Percentiles rank a stretch among this genome's conserved stretches.
Evolutionary conservation across 1,284 basidiomycete species (phyloP).

Genomic region (Singerocomus inundabilis): DNA sequence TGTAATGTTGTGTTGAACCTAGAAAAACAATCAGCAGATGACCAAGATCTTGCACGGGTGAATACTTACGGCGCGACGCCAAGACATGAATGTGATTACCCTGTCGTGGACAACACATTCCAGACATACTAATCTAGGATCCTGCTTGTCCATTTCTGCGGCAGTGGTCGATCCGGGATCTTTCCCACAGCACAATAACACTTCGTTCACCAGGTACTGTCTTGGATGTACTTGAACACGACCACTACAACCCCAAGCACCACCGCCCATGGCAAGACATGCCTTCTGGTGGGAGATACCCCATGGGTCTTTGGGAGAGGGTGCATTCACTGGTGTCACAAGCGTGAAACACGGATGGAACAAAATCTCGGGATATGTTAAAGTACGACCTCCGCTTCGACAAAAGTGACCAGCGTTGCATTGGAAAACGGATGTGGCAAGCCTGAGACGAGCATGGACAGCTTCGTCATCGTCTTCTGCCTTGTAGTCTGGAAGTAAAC

Average conservation of each 20-base stretch:
- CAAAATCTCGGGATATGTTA: constrained; percentile 30
- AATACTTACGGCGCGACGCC: constrained; percentile 25
- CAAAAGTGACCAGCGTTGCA: constrained; percentile 22
- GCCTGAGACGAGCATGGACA: constrained; percentile 24
- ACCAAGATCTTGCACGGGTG: not conserved
- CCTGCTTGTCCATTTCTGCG: constrained; percentile 28
- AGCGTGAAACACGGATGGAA: constrained; percentile 33
- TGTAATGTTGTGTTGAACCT: constrained; percentile 25
- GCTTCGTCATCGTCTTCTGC: constrained; percentile 19
- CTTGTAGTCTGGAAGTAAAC: constrained; percentile 26
- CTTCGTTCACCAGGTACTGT: constrained; percentile 14
- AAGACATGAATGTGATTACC: constrained; percentile 18
- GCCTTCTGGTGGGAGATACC: constrained; percentile 25
- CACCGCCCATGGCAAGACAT: constrained; percentile 25
- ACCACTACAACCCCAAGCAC: constrained; percentile 35
- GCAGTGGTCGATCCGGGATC: constrained; percentile 28
- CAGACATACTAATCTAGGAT: constrained; percentile 19
- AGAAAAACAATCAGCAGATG: not conserved
- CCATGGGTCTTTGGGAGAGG: constrained; percentile 23
- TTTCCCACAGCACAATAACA: constrained; percentile 22
- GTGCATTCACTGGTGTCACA: constrained; percentile 4
- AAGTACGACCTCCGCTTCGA: constrained; percentile 10
- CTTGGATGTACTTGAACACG: constrained; percentile 23
- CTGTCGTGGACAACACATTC: constrained; percentile 13
- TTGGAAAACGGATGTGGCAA: constrained; percentile 32